Conservation (phyloP, 163 green algal species). For the Volvox carteri region DNA sequence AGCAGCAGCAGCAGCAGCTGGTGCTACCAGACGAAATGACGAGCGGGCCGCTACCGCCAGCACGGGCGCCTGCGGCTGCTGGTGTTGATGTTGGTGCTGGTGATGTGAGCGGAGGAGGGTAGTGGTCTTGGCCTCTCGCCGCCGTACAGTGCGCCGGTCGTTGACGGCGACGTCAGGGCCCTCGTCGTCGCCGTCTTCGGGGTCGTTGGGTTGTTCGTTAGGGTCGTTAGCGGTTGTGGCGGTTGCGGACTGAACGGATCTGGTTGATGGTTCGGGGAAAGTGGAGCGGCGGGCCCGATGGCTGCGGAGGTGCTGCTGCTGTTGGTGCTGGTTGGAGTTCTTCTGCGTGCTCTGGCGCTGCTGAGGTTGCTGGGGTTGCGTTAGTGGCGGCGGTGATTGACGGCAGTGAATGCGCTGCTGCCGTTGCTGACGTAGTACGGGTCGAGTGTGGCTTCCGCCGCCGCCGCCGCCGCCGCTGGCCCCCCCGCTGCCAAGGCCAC, state of each 20-base stretch:
- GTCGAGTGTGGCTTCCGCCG: not conserved
- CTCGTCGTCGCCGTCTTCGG: conserved; percentile 2
- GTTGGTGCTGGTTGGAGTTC: too few species aligned
- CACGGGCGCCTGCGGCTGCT: conserved; percentile 7
- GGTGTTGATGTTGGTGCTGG: not conserved
- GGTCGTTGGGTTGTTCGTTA: not conserved
- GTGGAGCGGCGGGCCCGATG: conserved; percentile 16
- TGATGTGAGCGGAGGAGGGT: not conserved
- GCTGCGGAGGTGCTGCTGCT: not conserved
- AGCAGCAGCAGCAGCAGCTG: not conserved
- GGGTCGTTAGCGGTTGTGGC: not conserved
- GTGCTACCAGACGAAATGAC: not conserved
- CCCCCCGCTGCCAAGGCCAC: not conserved
- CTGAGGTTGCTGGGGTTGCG: not conserved
- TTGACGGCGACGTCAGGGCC: not conserved
- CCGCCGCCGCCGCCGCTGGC: not conserved
- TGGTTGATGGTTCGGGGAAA: not conserved
- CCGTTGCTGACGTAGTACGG: not conserved
- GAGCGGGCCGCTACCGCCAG: not conserved
- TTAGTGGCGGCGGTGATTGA: too few species aligned
- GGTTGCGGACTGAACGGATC: not conserved
- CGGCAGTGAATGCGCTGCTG: too few species aligned
- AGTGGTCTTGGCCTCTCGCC: too few species aligned
- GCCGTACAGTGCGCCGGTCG: not conserved
- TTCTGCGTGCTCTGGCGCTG: not conserved